Conservation (phyloP, 169 alveolate species). For the Plasmodium gonderi region DNA sequence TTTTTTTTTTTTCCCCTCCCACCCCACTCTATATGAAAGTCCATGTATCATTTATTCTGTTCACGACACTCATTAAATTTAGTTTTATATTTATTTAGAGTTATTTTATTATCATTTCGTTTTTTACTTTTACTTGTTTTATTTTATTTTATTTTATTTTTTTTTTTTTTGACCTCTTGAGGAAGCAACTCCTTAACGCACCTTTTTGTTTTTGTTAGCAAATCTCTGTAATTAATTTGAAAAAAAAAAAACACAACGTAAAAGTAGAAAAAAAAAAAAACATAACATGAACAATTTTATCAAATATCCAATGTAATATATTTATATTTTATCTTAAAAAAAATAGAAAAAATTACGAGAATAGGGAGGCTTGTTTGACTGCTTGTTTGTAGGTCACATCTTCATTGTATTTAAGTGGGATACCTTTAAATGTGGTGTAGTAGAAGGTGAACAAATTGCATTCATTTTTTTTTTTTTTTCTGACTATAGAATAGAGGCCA, state of each 20-base stretch:
- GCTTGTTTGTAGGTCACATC: constrained; percentile 57
- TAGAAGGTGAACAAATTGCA: neutral
- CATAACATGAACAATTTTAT: neutral
- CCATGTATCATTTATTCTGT: neutral
- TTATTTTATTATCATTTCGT: neutral
- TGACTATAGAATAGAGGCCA: too few relatives aligned
- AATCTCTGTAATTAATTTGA: constrained; percentile 36
- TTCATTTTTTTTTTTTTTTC: neutral
- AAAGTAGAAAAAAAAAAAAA: neutral
- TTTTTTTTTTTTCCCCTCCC: neutral
- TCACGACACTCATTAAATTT: neutral
- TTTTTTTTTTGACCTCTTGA: constrained; percentile 56
- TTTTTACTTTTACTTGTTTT: neutral
- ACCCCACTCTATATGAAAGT: neutral
- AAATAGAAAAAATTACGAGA: constrained; percentile 23
- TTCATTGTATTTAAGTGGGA: constrained; percentile 61
- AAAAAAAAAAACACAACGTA: neutral
- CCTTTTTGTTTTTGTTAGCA: constrained; percentile 69
- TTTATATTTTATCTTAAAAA: neutral
- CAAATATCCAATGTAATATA: neutral
- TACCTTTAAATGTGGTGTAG: constrained; percentile 10
- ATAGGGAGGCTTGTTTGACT: constrained; percentile 72
- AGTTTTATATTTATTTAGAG: neutral
- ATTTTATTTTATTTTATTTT: neutral
- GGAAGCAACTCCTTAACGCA: constrained; percentile 72